Conservation (phyloP, 2,329 filamentous ascomycete species). For the Epichloe elymi region DNA sequence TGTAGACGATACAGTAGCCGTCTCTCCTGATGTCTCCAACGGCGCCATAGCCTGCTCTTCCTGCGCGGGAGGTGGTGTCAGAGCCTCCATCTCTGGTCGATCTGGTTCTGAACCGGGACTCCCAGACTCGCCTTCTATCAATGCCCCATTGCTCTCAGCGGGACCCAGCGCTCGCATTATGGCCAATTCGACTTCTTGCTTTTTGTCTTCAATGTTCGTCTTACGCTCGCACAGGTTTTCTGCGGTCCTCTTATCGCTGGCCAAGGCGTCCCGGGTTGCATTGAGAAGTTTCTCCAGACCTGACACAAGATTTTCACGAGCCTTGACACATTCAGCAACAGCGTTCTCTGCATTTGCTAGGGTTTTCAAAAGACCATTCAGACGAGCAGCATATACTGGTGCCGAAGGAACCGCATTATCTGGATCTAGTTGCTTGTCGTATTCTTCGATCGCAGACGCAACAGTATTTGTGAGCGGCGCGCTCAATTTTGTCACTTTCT, state of each 20-base stretch:
- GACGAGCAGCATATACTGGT: constrained; percentile 79
- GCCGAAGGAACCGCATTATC: constrained; percentile 57
- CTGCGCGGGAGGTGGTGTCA: constrained; percentile 66
- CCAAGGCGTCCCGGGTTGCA: constrained; percentile 55
- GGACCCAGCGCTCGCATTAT: constrained; percentile 75
- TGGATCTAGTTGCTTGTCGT: constrained; percentile 68
- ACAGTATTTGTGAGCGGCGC: constrained; percentile 53
- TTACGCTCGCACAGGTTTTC: constrained; percentile 53
- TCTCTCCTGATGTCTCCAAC: constrained; percentile 8
- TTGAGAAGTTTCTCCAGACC: constrained; percentile 74
- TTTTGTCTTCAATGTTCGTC: constrained; percentile 63
- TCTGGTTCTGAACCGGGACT: constrained; percentile 45
- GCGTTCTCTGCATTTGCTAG: constrained; percentile 81
- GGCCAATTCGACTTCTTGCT: constrained; percentile 76
- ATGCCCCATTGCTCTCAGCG: constrained; percentile 37
- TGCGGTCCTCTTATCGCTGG: constrained; percentile 55
- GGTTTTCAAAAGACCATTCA: constrained; percentile 80
- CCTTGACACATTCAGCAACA: constrained; percentile 79
- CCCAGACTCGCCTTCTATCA: constrained; percentile 31
- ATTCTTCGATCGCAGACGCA: constrained; percentile 65
- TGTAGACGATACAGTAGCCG: constrained; percentile 4
- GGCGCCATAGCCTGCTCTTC: constrained; percentile 11
- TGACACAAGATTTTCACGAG: constrained; percentile 61
- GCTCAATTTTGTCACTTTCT: constrained; percentile 59
- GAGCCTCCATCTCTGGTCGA: constrained; percentile 69